phyloP scores from a whole-genome alignment of 179 eudicot species.

The Sideroxylon spinosum region DNA sequence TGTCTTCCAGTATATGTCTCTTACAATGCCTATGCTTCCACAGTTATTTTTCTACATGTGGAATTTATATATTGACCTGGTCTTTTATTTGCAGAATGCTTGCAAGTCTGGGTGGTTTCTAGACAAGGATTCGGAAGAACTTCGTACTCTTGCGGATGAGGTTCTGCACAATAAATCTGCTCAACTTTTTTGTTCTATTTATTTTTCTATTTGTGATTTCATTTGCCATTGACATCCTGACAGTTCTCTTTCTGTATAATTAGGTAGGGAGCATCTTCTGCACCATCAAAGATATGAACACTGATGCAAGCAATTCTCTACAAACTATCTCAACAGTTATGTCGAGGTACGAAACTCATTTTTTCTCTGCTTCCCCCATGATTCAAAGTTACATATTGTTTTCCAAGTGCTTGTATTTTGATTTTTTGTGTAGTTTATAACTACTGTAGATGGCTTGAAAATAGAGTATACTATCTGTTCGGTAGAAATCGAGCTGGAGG shows the following conservation, averaged over 20 bases:
- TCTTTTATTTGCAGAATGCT: slow-evolving; percentile 53
- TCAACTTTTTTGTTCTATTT: slow-evolving; percentile 9
- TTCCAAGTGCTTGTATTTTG: neutral
- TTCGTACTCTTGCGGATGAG: slow-evolving; percentile 61
- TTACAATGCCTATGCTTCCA: neutral
- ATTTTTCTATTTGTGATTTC: slow-evolving; percentile 8
- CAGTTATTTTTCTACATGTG: neutral
- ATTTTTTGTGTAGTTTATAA: too few species aligned
- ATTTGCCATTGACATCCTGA: neutral
- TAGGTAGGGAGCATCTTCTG: slow-evolving; percentile 52
- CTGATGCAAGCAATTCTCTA: slow-evolving; percentile 34
- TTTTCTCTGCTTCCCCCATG: neutral
- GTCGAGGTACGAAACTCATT: slow-evolving; percentile 41
- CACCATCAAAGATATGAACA: slow-evolving; percentile 30
- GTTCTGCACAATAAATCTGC: slow-evolving; percentile 27
- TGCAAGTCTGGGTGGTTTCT: slow-evolving; percentile 76
- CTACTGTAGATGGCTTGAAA: too few species aligned
- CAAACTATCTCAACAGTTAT: slow-evolving; percentile 49
- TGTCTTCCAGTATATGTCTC: neutral
- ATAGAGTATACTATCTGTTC: too few species aligned
- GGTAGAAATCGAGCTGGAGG: too few species aligned
- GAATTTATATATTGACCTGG: neutral
- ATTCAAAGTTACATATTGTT: neutral
- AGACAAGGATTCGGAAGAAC: slow-evolving; percentile 53
- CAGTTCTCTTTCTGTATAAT: slow-evolving; percentile 19